Evolutionary conservation across 1,284 basidiomycete species (phyloP).

Genomic region (Trichosporon sp.): DNA sequence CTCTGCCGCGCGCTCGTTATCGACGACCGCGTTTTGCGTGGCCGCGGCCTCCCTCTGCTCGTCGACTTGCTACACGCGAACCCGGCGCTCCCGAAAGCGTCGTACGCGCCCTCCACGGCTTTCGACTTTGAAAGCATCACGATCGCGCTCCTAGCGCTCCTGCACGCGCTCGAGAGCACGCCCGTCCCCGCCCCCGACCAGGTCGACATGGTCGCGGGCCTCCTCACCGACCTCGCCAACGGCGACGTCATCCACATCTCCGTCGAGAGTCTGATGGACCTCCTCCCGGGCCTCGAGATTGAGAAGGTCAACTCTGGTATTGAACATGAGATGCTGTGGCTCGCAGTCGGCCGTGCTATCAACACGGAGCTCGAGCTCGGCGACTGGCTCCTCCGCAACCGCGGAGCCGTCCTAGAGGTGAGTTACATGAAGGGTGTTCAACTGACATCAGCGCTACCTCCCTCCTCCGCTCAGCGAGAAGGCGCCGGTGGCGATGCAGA

Average conservation of each 20-base stretch:
- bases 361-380: constrained; percentile 19
- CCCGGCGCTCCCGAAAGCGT: constrained; percentile 24
- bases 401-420: constrained; percentile 25
- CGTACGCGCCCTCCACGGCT: constrained; percentile 26
- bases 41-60: constrained; percentile 35
- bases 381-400: constrained; percentile 28
- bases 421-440: background rate
- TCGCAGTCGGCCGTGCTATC: constrained; percentile 27
- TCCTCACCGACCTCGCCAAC: constrained; percentile 28
- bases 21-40: constrained; percentile 33
- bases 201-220: constrained; percentile 17
- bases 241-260: constrained; percentile 33
- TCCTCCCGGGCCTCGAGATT: constrained; percentile 14
- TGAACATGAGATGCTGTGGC: constrained; percentile 41
- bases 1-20: constrained; percentile 35
- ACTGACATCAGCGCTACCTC: constrained; percentile 26
- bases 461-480: constrained; percentile 36
- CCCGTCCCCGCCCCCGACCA: constrained; percentile 24
- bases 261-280: constrained; percentile 17
- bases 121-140: constrained; percentile 31
- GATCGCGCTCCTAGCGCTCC: constrained; percentile 28
- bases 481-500: constrained; percentile 27
- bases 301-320: constrained; percentile 18
- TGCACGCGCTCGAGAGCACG: constrained; percentile 29
- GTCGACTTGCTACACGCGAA: constrained; percentile 32